Conservation (phyloP, 2,329 filamentous ascomycete genomes). For the Pyrenochaeta sp. region DNA sequence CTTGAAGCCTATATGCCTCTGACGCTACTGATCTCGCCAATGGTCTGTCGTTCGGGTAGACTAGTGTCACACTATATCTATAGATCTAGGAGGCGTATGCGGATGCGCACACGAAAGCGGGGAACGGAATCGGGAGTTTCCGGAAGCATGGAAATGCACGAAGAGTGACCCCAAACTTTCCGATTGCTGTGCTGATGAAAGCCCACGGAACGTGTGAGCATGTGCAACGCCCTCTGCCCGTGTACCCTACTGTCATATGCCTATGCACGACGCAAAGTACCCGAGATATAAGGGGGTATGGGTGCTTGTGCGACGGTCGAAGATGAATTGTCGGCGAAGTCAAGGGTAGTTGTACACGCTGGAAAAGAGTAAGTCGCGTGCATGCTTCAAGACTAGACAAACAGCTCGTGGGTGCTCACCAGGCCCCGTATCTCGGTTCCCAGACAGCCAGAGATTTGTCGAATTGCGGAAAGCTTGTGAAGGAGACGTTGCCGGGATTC, state of each 20-base stretch:
- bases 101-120: slow-evolving; percentile 35
- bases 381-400: neutral
- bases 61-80: slow-evolving; percentile 27
- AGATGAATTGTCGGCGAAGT: slow-evolving; percentile 9
- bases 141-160: slow-evolving; percentile 24
- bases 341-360: slow-evolving; percentile 18
- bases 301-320: slow-evolving; percentile 7
- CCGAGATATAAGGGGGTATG: neutral
- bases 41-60: slow-evolving; percentile 25
- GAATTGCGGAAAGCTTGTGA: slow-evolving; percentile 35
- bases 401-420: slow-evolving; percentile 15
- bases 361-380: slow-evolving; percentile 22
- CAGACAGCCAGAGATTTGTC: slow-evolving; percentile 38
- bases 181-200: neutral
- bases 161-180: slow-evolving; percentile 2
- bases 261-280: neutral
- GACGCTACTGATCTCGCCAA: slow-evolving; percentile 20
- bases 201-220: slow-evolving; percentile 6
- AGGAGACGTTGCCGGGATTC: slow-evolving; percentile 30
- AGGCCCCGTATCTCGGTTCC: slow-evolving; percentile 24
- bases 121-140: slow-evolving; percentile 30
- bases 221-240: slow-evolving; percentile 6
- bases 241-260: neutral
- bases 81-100: slow-evolving; percentile 18
- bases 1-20: slow-evolving; percentile 22